phyloP scores from a whole-genome alignment of 257 asterid species.

The Fraxinus anomala region DNA sequence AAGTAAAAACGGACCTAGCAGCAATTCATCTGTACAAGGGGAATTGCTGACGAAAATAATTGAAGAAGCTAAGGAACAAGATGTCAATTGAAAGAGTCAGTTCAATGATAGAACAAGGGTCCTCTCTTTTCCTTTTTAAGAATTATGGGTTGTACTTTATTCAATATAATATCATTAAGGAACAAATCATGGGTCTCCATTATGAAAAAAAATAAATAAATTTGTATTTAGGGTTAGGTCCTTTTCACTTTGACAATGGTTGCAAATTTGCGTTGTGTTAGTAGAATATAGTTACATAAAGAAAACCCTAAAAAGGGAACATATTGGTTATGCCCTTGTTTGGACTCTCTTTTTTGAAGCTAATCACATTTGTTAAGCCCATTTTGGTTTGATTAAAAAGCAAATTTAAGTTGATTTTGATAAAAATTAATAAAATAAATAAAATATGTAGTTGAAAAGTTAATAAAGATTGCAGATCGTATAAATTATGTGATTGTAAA shows the following conservation, averaged over 20 bases:
- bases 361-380: background rate
- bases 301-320: slow-evolving; percentile 29
- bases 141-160: slow-evolving; percentile 32
- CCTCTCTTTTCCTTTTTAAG: slow-evolving; percentile 26
- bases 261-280: background rate
- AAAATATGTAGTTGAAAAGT: too few relatives aligned
- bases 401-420: too few relatives aligned
- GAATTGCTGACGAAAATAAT: slow-evolving; percentile 36
- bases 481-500: too few relatives aligned
- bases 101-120: slow-evolving; percentile 35
- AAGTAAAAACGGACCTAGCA: too few relatives aligned
- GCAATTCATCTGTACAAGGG: too few relatives aligned
- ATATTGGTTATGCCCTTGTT: background rate
- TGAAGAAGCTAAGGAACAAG: slow-evolving; percentile 31
- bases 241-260: slow-evolving; percentile 34
- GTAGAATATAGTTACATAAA: slow-evolving; percentile 19
- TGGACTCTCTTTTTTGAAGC: background rate
- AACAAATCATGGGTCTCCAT: slow-evolving; percentile 49
- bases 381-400: too few relatives aligned
- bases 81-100: slow-evolving; percentile 32
- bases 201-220: slow-evolving; percentile 16
- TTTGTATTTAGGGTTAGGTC: slow-evolving; percentile 37
- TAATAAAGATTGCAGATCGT: too few relatives aligned
- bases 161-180: slow-evolving; percentile 22
- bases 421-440: too few relatives aligned